Conservation (phyloP, 1,139 yeast species). For the Taiozyma onychis region DNA sequence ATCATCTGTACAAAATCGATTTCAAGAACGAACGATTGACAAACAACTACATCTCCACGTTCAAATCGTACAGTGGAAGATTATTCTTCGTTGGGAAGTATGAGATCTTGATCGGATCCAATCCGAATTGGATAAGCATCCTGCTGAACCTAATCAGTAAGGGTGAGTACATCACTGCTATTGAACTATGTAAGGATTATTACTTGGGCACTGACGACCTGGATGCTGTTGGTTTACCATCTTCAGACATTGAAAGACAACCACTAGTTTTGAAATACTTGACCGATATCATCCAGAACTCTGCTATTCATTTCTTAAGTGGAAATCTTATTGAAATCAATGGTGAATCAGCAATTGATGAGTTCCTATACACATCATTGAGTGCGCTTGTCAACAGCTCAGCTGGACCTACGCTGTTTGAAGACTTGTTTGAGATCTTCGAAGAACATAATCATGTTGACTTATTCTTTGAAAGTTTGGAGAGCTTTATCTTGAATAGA, state of each 20-base stretch:
- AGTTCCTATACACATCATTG: slow-evolving; percentile 33
- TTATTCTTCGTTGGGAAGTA: slow-evolving; percentile 44
- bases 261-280: slow-evolving; percentile 46
- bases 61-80: slow-evolving; percentile 38
- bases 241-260: slow-evolving; percentile 37
- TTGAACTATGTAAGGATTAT: slow-evolving; percentile 47
- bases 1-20: slow-evolving; percentile 30
- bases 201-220: slow-evolving; percentile 46
- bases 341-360: slow-evolving; percentile 8
- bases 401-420: slow-evolving; percentile 39
- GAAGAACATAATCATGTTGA: slow-evolving; percentile 26
- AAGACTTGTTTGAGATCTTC: slow-evolving; percentile 46
- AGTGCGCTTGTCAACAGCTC: slow-evolving; percentile 35
- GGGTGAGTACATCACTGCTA: slow-evolving; percentile 49
- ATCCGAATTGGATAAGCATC: slow-evolving; percentile 72
- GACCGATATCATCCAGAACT: slow-evolving; percentile 36
- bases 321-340: slow-evolving; percentile 9
- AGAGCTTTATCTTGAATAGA: slow-evolving; percentile 43
- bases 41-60: slow-evolving; percentile 26
- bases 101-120: slow-evolving; percentile 49
- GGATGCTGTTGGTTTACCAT: slow-evolving; percentile 50
- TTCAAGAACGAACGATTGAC: slow-evolving; percentile 18
- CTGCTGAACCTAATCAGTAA: slow-evolving; percentile 43
- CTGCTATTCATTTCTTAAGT: slow-evolving; percentile 19
- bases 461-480: slow-evolving; percentile 46